Evolutionary conservation across 108 stramenopile genomes (phyloP), one percentile per base, ranked within the genome.

Genomic region (Thalassiosira profunda): DNA sequence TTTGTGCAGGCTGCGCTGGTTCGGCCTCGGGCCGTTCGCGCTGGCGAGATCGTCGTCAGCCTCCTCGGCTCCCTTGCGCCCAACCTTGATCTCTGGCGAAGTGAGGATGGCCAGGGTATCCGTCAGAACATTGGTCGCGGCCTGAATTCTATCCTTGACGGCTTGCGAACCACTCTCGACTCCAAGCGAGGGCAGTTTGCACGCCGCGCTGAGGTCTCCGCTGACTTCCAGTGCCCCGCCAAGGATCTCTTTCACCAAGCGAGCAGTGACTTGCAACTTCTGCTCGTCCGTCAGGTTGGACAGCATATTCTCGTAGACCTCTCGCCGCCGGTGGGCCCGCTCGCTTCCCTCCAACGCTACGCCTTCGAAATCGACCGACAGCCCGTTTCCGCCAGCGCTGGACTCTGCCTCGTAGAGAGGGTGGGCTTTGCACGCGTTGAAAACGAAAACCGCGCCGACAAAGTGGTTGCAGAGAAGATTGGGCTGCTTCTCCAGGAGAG

Each of bases 381-480:
- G 74, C 30, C 91, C 92, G 52, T 66, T 86, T 36, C 91, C 92
- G 2, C 88, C 89, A 25, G 76, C 77, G 24, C 44, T 71, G 10
- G 90, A 79, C 20, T 91, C 92, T 10, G 93, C 81, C 29, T 82
- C 72, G 49, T 91, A 94, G 25, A 95, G 84, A 4, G 95, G 93
- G 70, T 98, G 98, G 20, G 91, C 94, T 51, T 85, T 86, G 64
- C 96, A 97, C 14, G 65, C 67, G 63, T 97, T 97, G 70, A 98
- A 76, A 25, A 98, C 94, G 61, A 98, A 96, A 15, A 98, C 43
- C 17, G 95, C 72, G 51, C 95, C 96, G 21, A 95, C 94, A 58
- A 98, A 98, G 45, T 91, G 73, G 35, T 93, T 87, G 33, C 74
- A 76, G 43, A 98, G 88, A 3, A 97, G 79, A 49, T 89, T 87